phyloP scores from a whole-genome alignment of 306 rosid genomes.

The Fragaria nilgerrensis region DNA sequence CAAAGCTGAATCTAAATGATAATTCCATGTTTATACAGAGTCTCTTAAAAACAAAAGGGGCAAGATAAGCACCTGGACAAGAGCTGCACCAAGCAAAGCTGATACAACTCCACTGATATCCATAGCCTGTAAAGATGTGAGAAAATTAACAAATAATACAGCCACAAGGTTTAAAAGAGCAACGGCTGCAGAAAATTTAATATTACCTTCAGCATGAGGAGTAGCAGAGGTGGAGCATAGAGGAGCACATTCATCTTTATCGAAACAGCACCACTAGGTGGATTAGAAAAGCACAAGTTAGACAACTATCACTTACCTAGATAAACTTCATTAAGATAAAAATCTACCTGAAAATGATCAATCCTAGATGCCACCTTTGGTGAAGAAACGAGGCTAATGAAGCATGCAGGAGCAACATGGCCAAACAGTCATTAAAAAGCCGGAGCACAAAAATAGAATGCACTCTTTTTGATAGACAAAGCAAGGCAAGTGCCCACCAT shows the following conservation, averaged over 20 bases:
- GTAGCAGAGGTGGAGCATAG: slow-evolving; percentile 81
- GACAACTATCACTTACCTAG: slow-evolving; percentile 13
- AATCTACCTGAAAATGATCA: slow-evolving; percentile 79
- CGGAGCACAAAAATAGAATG: slow-evolving; percentile 93
- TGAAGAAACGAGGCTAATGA: slow-evolving; percentile 61
- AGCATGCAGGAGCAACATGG: slow-evolving; percentile 74
- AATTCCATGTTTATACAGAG: not conserved
- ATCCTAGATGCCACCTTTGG: slow-evolving; percentile 80
- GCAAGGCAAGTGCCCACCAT: slow-evolving; percentile 78
- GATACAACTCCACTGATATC: slow-evolving; percentile 59
- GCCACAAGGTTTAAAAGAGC: not conserved
- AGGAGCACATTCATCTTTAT: slow-evolving; percentile 97
- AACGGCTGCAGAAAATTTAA: slow-evolving; percentile 3
- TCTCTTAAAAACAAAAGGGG: slow-evolving; percentile 1
- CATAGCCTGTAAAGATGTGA: slow-evolving; percentile 62
- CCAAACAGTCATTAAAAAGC: slow-evolving; percentile 84
- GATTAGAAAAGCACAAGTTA: slow-evolving; percentile 31
- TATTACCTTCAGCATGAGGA: slow-evolving; percentile 82
- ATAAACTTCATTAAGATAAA: not conserved
- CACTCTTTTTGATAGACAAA: slow-evolving; percentile 85
- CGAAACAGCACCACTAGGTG: slow-evolving; percentile 77
- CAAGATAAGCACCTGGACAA: slow-evolving; percentile 70
- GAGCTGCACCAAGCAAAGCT: slow-evolving; percentile 84
- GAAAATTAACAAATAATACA: slow-evolving; percentile 7
- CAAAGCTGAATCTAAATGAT: slow-evolving; percentile 15